Evolutionary conservation across 2,329 filamentous ascomycete species (phyloP), one percentile per base, ranked within the genome.

Genomic region (Colletotrichum chrysophilum): DNA sequence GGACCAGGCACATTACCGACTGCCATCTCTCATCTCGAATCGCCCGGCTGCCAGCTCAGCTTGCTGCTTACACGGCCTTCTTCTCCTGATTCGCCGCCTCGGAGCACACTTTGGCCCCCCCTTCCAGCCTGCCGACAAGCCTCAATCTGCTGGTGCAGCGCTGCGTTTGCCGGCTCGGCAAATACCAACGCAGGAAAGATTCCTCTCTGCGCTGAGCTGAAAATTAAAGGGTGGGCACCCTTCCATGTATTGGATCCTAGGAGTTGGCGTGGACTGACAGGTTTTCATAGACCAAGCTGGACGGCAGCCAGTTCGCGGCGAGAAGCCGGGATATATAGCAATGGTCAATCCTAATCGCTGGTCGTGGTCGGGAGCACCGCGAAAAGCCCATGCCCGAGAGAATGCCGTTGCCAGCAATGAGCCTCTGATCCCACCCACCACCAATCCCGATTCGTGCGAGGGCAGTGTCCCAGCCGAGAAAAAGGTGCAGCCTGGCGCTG

Each of bases 291-390:
- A 14, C 28, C n/a, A 24, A 5, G 34, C 13, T 32, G 16, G 34
- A 30, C 34, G 38, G 26, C 13, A 13, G 32, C 18, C n/a, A 52
- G 10, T 52, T 52, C 43, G 30, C 72, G 48, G 43, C 26, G 26
- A 34, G 18, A 55, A 60, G 34, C 28, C 36, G 21, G 43, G 21
- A 65, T 69, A 74, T 64, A 65, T 55, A 71, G 60, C 66, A 30
- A 76, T 76, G 74, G 58, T 61, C 34, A 76, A 74, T 7, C 36
- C 58, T 61, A 69, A 74, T 38, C 70, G 74, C 18, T 76, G 74
- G 74, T 76, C 74, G 52, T 76, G 74, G 74, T 75, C 73, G 12
- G 73, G 70, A 36, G 73, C 38, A 52, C 70, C 70, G 7, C 58
- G 64, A 43, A 68, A 58, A 66, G 12, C 14, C 30, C 58, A 62